phyloP scores from a whole-genome alignment of 2,329 filamentous ascomycete genomes.

The Talaromyces sp. region DNA sequence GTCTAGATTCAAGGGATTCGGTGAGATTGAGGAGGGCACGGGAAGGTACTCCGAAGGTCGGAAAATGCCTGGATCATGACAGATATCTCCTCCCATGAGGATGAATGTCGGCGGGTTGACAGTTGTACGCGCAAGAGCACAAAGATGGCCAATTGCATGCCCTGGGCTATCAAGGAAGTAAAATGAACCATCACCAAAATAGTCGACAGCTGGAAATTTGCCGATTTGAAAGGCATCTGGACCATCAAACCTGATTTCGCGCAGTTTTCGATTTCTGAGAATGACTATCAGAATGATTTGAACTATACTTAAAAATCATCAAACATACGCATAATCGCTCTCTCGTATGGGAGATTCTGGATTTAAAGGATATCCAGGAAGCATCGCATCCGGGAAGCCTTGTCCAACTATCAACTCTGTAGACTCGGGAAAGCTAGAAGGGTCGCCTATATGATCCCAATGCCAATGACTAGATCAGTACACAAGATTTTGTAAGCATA shows the following conservation, averaged over 20 bases:
- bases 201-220: conserved; percentile 27
- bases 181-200: conserved; percentile 30
- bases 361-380: conserved; percentile 48
- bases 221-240: conserved; percentile 22
- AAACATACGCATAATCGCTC: conserved; percentile 25
- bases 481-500: background rate
- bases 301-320: background rate
- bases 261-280: background rate
- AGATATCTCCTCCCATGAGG: conserved; percentile 28
- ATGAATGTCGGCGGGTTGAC: conserved; percentile 24
- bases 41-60: conserved; percentile 29
- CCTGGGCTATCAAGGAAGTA: conserved; percentile 30
- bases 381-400: conserved; percentile 47
- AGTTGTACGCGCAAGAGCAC: conserved; percentile 27
- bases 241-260: background rate
- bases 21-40: conserved; percentile 21
- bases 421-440: conserved; percentile 44
- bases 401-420: conserved; percentile 54
- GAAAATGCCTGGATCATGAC: conserved; percentile 28
- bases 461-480: conserved; percentile 26
- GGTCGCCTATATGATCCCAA: conserved; percentile 54
- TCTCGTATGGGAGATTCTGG: conserved; percentile 34
- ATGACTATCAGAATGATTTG: background rate
- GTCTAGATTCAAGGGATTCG: conserved; percentile 3
- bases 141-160: conserved; percentile 27